Conservation (phyloP, 768 basidiomycete genomes). For the Boletus sensibilis region DNA sequence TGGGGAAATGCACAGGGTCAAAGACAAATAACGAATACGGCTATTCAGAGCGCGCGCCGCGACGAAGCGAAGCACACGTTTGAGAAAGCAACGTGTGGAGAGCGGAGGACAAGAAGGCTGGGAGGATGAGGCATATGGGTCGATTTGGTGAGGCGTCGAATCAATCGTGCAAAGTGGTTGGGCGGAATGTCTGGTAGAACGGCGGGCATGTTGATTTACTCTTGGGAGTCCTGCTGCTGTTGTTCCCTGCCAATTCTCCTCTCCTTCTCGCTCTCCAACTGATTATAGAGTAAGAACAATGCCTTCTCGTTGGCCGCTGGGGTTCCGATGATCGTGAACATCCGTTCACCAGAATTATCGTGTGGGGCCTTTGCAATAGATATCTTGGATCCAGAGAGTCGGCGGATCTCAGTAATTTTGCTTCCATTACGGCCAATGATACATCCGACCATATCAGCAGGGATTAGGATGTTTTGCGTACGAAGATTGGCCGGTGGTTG, state of each 20-base stretch:
- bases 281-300: constrained; percentile 94
- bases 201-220: constrained; percentile 16
- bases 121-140: constrained; percentile 28
- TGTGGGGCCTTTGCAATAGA: constrained; percentile 99
- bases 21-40: constrained; percentile 25
- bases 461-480: constrained; percentile 99
- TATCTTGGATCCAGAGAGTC: constrained; percentile 96
- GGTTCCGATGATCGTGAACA: constrained; percentile 98
- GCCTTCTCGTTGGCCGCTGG: constrained; percentile 98
- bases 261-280: constrained; percentile 95
- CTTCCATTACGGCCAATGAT: constrained; percentile 95
- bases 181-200: not conserved
- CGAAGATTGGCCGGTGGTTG: constrained; percentile 78
- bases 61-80: constrained; percentile 11
- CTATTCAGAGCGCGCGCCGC: constrained; percentile 14
- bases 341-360: constrained; percentile 97
- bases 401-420: constrained; percentile 99
- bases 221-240: constrained; percentile 73
- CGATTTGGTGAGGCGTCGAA: constrained; percentile 14
- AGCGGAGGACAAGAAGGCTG: constrained; percentile 30
- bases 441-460: constrained; percentile 98
- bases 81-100: constrained; percentile 11
- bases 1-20: constrained; percentile 23
- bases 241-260: constrained; percentile 84
- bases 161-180: constrained; percentile 12